Evolutionary conservation across 2,329 filamentous ascomycete genomes (phyloP), one percentile per base, ranked within the genome.

Genomic region (Xylariaceae sp.): DNA sequence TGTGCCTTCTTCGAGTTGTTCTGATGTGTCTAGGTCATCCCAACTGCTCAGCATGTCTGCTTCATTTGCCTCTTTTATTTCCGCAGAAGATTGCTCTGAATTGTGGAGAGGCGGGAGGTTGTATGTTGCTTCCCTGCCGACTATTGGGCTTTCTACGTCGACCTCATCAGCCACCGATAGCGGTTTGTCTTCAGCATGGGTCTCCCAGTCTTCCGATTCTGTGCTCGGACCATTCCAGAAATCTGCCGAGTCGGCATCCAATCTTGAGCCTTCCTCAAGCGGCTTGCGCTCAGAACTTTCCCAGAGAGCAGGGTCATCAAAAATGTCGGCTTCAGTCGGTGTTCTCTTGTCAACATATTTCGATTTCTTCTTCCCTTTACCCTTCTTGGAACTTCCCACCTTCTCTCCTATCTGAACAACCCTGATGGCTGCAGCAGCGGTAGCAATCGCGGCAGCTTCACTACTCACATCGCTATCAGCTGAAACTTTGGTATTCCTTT

Each of bases 301-400:
- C 70, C 70, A 72, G 21, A 73, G 56, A 14, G 64, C 60, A 40
- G 68, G 60, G 52, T 74, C 68, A 49, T 75, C 68, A 56, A 73
- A 71, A 22, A 71, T 55, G 52, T 74, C 70, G 36, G 74, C 69
- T 12, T 67, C 65, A 39, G 58, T 58, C 11, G 63, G 45, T 27
- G 63, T 57, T 50, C 66, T 63, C 50, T 68, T 68, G 52, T 73
- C 71, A 48, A 67, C 58, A 37, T 66, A 65, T 36, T 64, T 58
- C 47, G 60, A 62, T 40, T 68, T 65, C 43, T 67, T 67, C 49
- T 63, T 65, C 34, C 51, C 61, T 48, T 65, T 67, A 33, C 57
- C 62, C 46, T 64, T 69, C 49, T 63, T 64, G 5, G 50, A 50
- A 19, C 56, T 61, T 17, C 60, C 63, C 49, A 65, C 64, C 45